Conservation (phyloP, 441 rosid species). For the Gossypium davidsonii region DNA sequence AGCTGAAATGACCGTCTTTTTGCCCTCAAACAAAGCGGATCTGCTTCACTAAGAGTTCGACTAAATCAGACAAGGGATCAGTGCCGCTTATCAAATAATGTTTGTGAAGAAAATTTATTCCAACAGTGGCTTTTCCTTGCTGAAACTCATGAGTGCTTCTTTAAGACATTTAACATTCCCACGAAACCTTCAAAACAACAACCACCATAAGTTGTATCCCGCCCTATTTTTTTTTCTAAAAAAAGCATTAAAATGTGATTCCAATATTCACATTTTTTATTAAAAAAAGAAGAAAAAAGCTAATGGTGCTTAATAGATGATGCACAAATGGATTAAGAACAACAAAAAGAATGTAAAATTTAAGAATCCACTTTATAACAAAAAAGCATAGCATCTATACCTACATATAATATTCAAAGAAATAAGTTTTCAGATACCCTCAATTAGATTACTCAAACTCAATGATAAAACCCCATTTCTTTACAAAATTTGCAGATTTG, state of each 20-base stretch:
- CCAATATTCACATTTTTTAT: not conserved
- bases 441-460: slow-evolving; percentile 4
- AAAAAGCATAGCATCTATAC: not conserved
- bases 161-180: slow-evolving; percentile 25
- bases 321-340: not conserved
- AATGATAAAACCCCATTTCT: not conserved
- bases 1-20: slow-evolving; percentile 16
- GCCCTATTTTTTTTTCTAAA: not conserved
- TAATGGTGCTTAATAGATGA: not conserved
- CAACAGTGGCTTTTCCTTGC: slow-evolving; percentile 9
- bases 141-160: slow-evolving; percentile 22
- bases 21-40: slow-evolving; percentile 16
- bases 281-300: not conserved
- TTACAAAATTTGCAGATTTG: not conserved
- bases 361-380: not conserved
- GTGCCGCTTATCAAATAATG: slow-evolving; percentile 8
- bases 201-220: not conserved
- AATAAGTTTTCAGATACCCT: not conserved
- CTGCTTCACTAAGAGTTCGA: slow-evolving; percentile 10
- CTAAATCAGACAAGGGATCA: slow-evolving; percentile 13
- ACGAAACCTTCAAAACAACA: slow-evolving; percentile 39
- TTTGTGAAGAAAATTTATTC: slow-evolving; percentile 11
- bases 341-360: not conserved
- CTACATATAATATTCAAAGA: not conserved
- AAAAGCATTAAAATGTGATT: not conserved